These are phyloP conservation scores for Hyaloperonospora brassicae DNA, from an alignment of 352 stramenopile species.

Conservation along the genomic window DNA sequence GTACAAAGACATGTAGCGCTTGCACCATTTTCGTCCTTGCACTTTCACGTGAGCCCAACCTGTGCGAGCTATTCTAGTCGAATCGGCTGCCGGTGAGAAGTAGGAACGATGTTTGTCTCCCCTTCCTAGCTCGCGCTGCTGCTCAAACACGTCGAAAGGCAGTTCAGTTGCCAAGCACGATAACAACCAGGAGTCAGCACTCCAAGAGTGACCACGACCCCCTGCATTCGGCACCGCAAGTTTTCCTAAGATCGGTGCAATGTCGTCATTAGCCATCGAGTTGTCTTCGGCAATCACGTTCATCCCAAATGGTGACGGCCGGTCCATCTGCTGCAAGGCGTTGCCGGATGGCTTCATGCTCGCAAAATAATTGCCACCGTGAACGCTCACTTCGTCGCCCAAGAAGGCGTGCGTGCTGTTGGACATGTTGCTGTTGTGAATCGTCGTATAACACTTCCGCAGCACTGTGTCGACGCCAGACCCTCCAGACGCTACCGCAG, in stretches of 20 bases:
- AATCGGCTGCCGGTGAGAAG: constrained; percentile 12
- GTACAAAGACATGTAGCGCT: constrained; percentile 57
- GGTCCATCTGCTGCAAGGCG: constrained; percentile 23
- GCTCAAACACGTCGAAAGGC: constrained; percentile 50
- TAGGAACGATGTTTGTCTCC: constrained; percentile 18
- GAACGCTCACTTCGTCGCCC: constrained; percentile 80
- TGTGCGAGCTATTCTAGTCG: constrained; percentile 20
- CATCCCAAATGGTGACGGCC: constrained; percentile 57
- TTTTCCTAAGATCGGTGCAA: constrained; percentile 33
- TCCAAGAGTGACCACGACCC: constrained; percentile 36
- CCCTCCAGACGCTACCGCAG: constrained; percentile 5
- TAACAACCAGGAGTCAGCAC: constrained; percentile 50
- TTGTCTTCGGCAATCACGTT: constrained; percentile 66
- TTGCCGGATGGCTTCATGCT: constrained; percentile 26
- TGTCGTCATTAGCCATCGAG: constrained; percentile 25
- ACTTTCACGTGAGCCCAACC: constrained; percentile 62
- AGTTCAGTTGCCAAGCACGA: constrained; percentile 59
- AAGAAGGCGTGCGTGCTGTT: constrained; percentile 82
- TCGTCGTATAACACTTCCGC: constrained; percentile 81
- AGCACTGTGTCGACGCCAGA: constrained; percentile 59
- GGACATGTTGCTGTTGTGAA: constrained; percentile 78
- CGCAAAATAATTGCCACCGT: constrained; percentile 45
- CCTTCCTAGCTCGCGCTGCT: constrained; percentile 28
- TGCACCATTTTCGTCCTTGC: constrained; percentile 55
- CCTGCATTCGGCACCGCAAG: constrained; percentile 20